Conservation (phyloP, 805 yeast species). For the Sugiyamaella lignohabitans region DNA sequence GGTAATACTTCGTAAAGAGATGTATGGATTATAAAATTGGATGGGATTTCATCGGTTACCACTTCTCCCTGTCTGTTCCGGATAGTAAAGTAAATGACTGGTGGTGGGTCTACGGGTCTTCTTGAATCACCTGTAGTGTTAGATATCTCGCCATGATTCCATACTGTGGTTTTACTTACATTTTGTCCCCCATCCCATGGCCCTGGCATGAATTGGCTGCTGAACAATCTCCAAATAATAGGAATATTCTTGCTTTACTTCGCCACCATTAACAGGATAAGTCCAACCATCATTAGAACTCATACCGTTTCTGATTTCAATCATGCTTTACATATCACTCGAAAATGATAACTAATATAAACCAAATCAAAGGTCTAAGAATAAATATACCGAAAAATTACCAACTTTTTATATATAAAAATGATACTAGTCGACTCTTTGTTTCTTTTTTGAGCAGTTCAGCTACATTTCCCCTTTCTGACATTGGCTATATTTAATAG, state of each 20-base stretch:
- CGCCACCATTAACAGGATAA: background rate
- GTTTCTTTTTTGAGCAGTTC: background rate
- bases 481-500: background rate
- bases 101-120: slow-evolving; percentile 34
- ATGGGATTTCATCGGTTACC: slow-evolving; percentile 26
- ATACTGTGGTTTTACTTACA: slow-evolving; percentile 19
- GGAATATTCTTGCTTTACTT: background rate
- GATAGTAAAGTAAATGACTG: slow-evolving; percentile 25
- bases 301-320: background rate
- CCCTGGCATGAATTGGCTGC: slow-evolving; percentile 32
- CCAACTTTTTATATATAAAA: background rate
- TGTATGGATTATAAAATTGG: slow-evolving; percentile 24
- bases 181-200: slow-evolving; percentile 31
- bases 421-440: background rate
- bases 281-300: background rate
- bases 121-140: slow-evolving; percentile 27
- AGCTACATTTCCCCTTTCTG: background rate
- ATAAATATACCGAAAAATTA: background rate
- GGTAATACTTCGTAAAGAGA: slow-evolving; percentile 12
- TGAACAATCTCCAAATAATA: slow-evolving; percentile 24
- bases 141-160: background rate
- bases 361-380: background rate
- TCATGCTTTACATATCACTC: too few species aligned
- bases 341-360: too few species aligned
- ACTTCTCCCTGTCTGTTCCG: slow-evolving; percentile 22